Conservation (phyloP, 148 eudicot genomes). For the Rhododendron ovatum region DNA sequence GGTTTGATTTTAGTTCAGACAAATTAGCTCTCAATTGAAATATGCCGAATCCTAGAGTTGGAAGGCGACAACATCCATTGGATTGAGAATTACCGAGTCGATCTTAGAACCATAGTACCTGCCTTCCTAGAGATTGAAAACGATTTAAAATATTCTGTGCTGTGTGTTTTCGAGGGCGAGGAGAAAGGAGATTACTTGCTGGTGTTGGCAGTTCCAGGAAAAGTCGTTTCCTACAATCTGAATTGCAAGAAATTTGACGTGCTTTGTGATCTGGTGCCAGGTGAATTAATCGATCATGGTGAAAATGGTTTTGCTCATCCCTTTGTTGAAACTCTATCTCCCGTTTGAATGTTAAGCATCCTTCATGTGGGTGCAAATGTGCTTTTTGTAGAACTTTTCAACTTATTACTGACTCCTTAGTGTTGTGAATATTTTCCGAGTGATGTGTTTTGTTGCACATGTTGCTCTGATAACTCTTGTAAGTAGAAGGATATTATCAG, state of each 20-base stretch:
- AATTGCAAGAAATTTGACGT: background rate
- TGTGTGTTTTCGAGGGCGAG: background rate
- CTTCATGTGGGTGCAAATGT: background rate
- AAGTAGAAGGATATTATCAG: too few species aligned
- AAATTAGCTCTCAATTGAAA: background rate
- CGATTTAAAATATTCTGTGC: background rate
- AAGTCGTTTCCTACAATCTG: background rate
- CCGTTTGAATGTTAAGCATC: background rate
- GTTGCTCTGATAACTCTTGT: too few species aligned
- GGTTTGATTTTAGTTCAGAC: background rate
- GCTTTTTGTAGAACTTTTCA: background rate
- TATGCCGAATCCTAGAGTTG: background rate
- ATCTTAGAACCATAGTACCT: background rate
- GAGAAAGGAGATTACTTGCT: background rate
- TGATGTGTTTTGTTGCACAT: background rate
- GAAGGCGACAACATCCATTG: background rate
- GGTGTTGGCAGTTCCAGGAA: background rate
- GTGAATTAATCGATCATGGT: background rate
- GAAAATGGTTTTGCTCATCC: background rate
- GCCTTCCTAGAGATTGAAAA: background rate
- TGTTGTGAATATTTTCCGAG: background rate
- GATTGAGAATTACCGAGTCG: background rate
- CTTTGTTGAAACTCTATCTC: background rate
- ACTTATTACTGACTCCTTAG: background rate
- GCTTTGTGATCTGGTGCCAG: background rate